Base-by-base conservation (phyloP, 2,329 filamentous ascomycete species). In the Calonectria hongkongensis region DNA sequence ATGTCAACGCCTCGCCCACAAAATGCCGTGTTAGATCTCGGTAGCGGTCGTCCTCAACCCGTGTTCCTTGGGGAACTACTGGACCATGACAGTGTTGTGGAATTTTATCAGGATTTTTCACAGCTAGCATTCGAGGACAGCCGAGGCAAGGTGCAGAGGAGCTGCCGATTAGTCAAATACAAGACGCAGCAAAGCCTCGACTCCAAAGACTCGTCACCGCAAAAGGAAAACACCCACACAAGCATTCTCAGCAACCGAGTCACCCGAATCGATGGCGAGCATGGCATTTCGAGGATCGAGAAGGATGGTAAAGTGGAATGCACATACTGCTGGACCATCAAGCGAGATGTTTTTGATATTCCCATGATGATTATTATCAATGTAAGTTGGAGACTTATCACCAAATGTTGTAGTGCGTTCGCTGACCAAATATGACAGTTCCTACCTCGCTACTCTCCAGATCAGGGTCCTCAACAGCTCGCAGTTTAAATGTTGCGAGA, bases 331-430 rank as follows among this genome's bases (percentile, higher is more conserved):
- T 98, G 96, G 96, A 96, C 95, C 75, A 96, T 98, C 74, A 98
- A 98, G 86, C 90, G 96, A 75, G 97, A 99, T 84, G 95, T 97
- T 48, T 98, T 98, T 86, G 96, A 98, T 86, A 98, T 98, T 84
- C 97, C 97, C 27, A 98, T 98, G 95, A 89, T 98, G 86, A 97
- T 98, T 84, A 94, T 98, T 81, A 96, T 98, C 88, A 98, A 98
- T 87, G 97, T 98, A 84, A 93, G 96, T 93, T 10, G 67, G 30
- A 8, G 15, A n/a, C 30, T 30, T 25, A 21, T 16, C 12, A 21
- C 43, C 21, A n/a, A 15, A 15, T 12, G 6, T 63, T 13, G 15
- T 56, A 68, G 64, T 9, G 21, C 64, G 43, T 51, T 18, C 6
- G 56, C 75, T 74, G 21, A 48, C 15, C 15, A 60, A 4, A 50